Conservation (phyloP, 441 rosid genomes). For the California macrophylla region DNA sequence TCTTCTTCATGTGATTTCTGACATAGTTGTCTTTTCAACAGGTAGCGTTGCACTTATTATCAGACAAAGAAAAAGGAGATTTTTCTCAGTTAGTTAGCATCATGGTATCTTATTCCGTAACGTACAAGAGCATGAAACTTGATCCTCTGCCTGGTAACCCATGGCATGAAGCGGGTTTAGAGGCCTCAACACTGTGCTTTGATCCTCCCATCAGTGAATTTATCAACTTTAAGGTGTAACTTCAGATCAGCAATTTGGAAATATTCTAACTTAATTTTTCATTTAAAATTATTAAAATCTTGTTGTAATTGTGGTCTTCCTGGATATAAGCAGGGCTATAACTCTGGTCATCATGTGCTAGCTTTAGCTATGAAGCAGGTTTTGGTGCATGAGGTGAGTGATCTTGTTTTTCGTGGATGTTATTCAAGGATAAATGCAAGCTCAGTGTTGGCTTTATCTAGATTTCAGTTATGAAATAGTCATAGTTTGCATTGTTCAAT, state of each 20-base stretch:
- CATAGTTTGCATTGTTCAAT: not conserved
- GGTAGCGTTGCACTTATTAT: slow-evolving; percentile 76
- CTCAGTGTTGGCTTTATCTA: not conserved
- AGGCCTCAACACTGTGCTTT: slow-evolving; percentile 45
- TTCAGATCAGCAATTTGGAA: slow-evolving; percentile 4
- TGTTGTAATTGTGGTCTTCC: slow-evolving; percentile 19
- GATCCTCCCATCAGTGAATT: slow-evolving; percentile 71
- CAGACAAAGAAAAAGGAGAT: slow-evolving; percentile 67
- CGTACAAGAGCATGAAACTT: slow-evolving; percentile 53
- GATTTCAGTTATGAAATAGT: not conserved
- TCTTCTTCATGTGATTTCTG: slow-evolving; percentile 10
- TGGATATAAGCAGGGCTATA: slow-evolving; percentile 50
- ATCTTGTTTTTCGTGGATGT: slow-evolving; percentile 7
- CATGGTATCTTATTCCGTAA: slow-evolving; percentile 69
- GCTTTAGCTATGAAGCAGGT: slow-evolving; percentile 74
- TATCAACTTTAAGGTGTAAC: slow-evolving; percentile 60
- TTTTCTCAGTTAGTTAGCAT: slow-evolving; percentile 50
- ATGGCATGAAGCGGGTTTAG: slow-evolving; percentile 40
- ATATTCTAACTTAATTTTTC: slow-evolving; percentile 2
- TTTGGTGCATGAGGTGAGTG: slow-evolving; percentile 78
- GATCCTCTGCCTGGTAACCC: slow-evolving; percentile 33
- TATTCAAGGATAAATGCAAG: not conserved
- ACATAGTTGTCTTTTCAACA: slow-evolving; percentile 27
- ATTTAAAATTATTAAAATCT: not conserved
- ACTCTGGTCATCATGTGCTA: slow-evolving; percentile 48